phyloP scores from a whole-genome alignment of 2,329 filamentous ascomycete species.

The Myriosclerotinia curreyana region DNA sequence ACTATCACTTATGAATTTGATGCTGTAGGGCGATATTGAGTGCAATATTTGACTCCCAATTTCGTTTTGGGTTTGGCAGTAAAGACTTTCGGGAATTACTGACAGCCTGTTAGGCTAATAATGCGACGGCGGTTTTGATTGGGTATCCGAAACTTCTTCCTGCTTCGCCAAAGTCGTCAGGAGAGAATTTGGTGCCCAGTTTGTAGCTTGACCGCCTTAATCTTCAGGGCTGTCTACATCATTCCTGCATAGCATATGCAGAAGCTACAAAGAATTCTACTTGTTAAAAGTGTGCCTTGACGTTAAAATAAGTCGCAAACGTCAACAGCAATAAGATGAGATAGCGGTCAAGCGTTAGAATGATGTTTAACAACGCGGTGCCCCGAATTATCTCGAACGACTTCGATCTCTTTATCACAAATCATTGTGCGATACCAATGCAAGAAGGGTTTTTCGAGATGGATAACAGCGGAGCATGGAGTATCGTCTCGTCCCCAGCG shows the following conservation, averaged over 20 bases:
- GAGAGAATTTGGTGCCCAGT: not conserved
- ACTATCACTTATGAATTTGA: not conserved
- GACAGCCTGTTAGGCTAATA: not conserved
- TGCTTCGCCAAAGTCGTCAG: not conserved
- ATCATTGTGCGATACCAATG: constrained; percentile 28
- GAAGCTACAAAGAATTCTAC: constrained; percentile 24
- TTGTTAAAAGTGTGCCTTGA: constrained; percentile 29
- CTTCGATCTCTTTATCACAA: constrained; percentile 35
- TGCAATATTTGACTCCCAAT: not conserved
- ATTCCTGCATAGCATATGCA: constrained; percentile 29
- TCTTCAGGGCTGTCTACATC: constrained; percentile 22
- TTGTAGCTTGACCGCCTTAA: constrained; percentile 24
- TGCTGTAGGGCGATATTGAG: not conserved
- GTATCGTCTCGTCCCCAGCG: constrained; percentile 28
- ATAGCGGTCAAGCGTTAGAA: constrained; percentile 36
- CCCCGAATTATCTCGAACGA: constrained; percentile 35
- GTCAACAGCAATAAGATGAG: constrained; percentile 28
- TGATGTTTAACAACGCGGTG: constrained; percentile 37
- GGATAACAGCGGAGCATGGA: constrained; percentile 37
- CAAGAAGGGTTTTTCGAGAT: constrained; percentile 36
- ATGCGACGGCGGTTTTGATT: constrained; percentile 1
- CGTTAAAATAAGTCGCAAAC: constrained; percentile 30
- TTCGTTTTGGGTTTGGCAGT: not conserved
- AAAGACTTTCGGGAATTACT: not conserved
- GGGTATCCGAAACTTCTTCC: not conserved